Percentiles rank a stretch among this genome's conserved stretches.
Evolutionary conservation across 805 yeast species (phyloP).

Genomic region (Starmerella floricola): DNA sequence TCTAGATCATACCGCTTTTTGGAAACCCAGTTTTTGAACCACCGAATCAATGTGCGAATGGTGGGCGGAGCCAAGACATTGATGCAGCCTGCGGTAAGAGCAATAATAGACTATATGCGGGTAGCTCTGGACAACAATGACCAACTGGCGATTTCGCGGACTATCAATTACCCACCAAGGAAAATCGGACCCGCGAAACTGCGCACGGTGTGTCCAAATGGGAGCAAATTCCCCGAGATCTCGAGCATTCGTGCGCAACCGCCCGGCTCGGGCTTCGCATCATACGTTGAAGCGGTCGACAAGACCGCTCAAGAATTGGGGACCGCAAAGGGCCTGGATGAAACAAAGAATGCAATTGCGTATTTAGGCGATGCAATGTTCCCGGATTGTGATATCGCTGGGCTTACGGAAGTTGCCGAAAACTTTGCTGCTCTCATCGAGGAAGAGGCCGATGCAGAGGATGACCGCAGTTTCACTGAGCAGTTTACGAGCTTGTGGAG

Average conservation of each 20-base stretch:
- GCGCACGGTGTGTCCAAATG: constrained; percentile 25
- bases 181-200: constrained; percentile 55
- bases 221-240: neutral
- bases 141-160: constrained; percentile 44
- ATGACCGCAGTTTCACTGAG: constrained; percentile 5
- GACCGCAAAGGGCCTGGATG: neutral
- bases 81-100: constrained; percentile 58
- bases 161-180: constrained; percentile 48
- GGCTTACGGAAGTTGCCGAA: neutral
- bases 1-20: constrained; percentile 35
- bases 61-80: constrained; percentile 69
- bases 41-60: constrained; percentile 51
- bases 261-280: neutral
- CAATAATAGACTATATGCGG: constrained; percentile 52
- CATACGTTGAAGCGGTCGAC: neutral
- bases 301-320: neutral
- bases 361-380: neutral
- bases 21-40: constrained; percentile 48
- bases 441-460: constrained; percentile 1
- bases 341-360: neutral
- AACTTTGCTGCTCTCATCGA: neutral
- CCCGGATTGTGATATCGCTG: neutral
- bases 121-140: constrained; percentile 50
- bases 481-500: constrained; percentile 19
- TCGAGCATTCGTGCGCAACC: neutral